Evolutionary conservation across 148 eudicot genomes (phyloP).

Genomic region (Cornus controversa): DNA sequence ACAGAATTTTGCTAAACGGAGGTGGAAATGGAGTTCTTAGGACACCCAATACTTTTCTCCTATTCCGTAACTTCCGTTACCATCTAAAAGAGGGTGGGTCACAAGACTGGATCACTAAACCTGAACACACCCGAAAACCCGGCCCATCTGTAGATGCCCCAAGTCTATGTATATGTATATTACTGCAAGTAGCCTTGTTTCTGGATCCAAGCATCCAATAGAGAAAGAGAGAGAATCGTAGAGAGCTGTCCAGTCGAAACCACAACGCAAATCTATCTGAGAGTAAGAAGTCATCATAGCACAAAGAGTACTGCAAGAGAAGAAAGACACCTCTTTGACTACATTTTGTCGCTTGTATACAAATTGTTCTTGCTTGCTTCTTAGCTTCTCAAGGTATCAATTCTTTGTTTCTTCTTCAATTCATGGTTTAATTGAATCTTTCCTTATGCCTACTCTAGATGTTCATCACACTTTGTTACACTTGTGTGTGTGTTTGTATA

Average conservation of each 20-base stretch:
- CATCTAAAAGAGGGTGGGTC: no score
- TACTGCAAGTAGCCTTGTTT: not conserved
- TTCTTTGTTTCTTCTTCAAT: not conserved
- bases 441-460: no score
- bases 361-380: not conserved
- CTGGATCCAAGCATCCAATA: not conserved
- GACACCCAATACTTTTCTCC: no score
- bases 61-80: no score
- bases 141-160: not conserved
- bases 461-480: no score
- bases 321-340: not conserved
- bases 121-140: not conserved
- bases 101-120: not conserved
- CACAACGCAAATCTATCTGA: no score
- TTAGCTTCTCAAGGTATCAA: not conserved
- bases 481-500: not conserved
- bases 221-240: not conserved
- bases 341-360: not conserved
- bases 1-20: no score
- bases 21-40: no score
- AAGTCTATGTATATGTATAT: not conserved
- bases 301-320: not conserved
- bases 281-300: not conserved
- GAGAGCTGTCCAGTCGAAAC: not conserved
- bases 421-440: no score